Evolutionary conservation across 1,284 basidiomycete genomes (phyloP), one percentile per base, ranked within the genome.

Genomic region (Ceratobasidium sp.): DNA sequence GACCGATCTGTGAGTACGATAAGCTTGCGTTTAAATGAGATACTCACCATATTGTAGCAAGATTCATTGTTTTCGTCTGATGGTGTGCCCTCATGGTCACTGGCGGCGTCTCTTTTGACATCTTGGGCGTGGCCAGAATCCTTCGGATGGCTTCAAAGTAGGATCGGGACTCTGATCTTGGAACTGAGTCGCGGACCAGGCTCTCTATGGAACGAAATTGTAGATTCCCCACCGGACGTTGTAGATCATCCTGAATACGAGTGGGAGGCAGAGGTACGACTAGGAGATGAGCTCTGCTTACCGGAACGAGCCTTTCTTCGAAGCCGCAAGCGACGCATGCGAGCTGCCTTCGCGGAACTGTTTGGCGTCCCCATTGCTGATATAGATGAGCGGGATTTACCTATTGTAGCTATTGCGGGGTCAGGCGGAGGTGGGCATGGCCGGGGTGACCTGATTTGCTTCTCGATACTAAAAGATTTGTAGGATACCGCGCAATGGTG

Each of bases 401-500:
- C 86, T 0, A 83, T 86, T 5, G 83, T 87, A 3, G 85, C 85
- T 0, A 83, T 87, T 38, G 86, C 86, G 0, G 86, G 85, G 1
- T 86, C 85, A 26, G 86, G 86, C 6, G 86, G 86, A 74, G 86
- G 86, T 81, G 79, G 78, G 81, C 78, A 20, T 38, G 44, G 12
- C 44, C 20, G 17, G 42, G 13, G 64, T 12, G 38, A 12, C 15
- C 48, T 67, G 23, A 28, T 42, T 38, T 64, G 54, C 23, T 13
- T 59, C 33, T 50, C 38, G 26, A 10, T 61, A 42, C 26, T 65
- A 13, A 54, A n/a, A 54, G 20, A 42, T 2, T 33, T 20, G 40
- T 50, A 85, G 85, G 85, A 0, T 86, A 82, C 78, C 84, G 85
- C 7, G 85, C 86, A 9, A 86, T 86, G 85, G 80, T 86, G 59